Evolutionary conservation across 2,329 filamentous ascomycete species (phyloP).

Genomic region (Camillea tinctor): DNA sequence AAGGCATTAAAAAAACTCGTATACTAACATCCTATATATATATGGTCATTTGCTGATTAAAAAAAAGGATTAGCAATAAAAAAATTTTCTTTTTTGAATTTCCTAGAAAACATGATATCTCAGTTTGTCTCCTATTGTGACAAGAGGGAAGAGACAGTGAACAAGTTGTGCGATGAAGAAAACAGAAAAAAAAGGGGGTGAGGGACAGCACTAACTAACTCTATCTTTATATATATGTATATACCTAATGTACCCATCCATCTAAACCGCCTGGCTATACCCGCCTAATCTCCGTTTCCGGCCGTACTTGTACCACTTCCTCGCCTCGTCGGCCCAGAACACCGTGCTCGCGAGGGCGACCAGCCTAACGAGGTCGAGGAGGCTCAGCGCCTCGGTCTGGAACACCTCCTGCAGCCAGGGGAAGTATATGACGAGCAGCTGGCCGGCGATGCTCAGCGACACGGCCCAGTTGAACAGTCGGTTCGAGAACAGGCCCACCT

Average conservation of each 20-base stretch:
- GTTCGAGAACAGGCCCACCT: slow-evolving; percentile 81
- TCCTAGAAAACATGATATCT: too few relatives aligned
- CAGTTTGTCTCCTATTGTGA: too few relatives aligned
- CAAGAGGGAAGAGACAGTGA: too few relatives aligned
- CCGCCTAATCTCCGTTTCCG: slow-evolving; percentile 55
- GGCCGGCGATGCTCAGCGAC: slow-evolving; percentile 76
- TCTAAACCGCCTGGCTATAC: slow-evolving; percentile 65
- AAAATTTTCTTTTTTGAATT: too few relatives aligned
- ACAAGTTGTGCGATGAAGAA: too few relatives aligned
- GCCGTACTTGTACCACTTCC: slow-evolving; percentile 74
- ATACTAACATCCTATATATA: too few relatives aligned
- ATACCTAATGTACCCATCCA: background rate
- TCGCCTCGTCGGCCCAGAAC: slow-evolving; percentile 89
- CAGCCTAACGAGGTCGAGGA: slow-evolving; percentile 72
- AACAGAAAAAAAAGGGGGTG: too few relatives aligned
- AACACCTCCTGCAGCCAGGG: slow-evolving; percentile 92
- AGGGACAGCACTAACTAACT: background rate
- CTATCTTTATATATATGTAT: background rate
- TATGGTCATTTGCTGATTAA: too few relatives aligned
- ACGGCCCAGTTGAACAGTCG: slow-evolving; percentile 97
- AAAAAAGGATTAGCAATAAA: too few relatives aligned
- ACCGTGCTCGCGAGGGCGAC: slow-evolving; percentile 79
- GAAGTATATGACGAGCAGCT: slow-evolving; percentile 90
- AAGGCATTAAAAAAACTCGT: too few relatives aligned
- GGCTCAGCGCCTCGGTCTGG: slow-evolving; percentile 82